Evolutionary conservation across 257 asterid species (phyloP), one percentile per base, ranked within the genome.

Genomic region (Euphrasia confusa): DNA sequence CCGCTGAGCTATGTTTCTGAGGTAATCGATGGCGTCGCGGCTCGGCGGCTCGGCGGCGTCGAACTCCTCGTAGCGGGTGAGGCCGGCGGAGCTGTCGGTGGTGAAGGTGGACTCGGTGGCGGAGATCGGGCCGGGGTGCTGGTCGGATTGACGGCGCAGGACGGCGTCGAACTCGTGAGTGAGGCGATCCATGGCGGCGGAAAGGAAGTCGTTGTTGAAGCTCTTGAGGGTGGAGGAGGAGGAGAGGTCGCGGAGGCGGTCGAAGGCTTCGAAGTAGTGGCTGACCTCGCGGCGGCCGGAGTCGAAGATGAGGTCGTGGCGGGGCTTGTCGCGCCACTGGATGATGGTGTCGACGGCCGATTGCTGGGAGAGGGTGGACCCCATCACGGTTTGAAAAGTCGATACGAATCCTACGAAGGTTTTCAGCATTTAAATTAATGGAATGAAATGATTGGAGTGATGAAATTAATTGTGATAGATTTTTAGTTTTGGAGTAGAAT

Each of bases 261-360:
- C 40, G 49, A 81, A 66, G 52, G 86, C 81, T 35, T 78, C 77
- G 54, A 81, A 27, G 72, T 78, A 81, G 5, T 67, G 72, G 45
- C 62, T 11, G 13, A 68, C 54, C 2, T 70, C 81, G 3, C 49
- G 62, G 60, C 67, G 78, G 69, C 73, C 65, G 27, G 74, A 52
- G 73, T 81, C 86, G 78, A 72, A 81, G 48, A 81, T 60, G 13
- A 81, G 83, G 68, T 66, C 71, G 24, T 71, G 70, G 10, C 71
- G 6, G 27, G 80, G 80, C 71, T 61, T 68, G 14, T 68, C 47
- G 4, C 70, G 62, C 85, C 85, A 80, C 7, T 52, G 67, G 1
- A 47, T 12, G 64, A 80, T 26, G 4, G 63, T 61, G 14, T 71
- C 85, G 1, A 64, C 64, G 59, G 85, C 85, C 2, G 80, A 72